Conservation (phyloP, 1,284 basidiomycete genomes). For the Kalmanozyma brasiliensis region DNA sequence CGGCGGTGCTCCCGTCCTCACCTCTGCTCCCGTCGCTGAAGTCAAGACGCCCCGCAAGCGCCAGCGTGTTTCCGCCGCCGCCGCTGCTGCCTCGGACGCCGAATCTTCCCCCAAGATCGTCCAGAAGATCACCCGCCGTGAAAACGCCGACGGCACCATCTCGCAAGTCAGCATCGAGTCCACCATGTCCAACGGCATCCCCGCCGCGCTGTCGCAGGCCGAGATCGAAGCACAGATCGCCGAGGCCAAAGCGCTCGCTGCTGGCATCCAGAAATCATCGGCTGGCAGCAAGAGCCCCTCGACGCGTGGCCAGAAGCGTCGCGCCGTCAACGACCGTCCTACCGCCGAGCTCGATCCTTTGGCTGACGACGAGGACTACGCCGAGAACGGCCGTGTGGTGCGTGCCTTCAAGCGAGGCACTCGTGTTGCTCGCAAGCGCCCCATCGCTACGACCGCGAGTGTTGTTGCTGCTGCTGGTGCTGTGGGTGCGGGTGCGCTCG, state of each 20-base stretch:
- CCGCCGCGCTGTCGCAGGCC: constrained; percentile 45
- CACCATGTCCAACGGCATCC: constrained; percentile 34
- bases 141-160: constrained; percentile 38
- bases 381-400: constrained; percentile 41
- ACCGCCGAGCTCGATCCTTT: constrained; percentile 36
- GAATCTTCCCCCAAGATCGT: constrained; percentile 44
- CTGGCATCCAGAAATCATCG: constrained; percentile 48
- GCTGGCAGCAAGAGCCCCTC: constrained; percentile 20
- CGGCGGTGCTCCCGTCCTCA: constrained; percentile 53
- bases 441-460: constrained; percentile 57
- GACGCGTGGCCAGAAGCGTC: constrained; percentile 48
- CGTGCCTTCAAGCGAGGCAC: constrained; percentile 50
- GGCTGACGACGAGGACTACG: constrained; percentile 55
- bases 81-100: constrained; percentile 26
- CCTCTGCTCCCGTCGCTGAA: constrained; percentile 34
- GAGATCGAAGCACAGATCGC: constrained; percentile 64
- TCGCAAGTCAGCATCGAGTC: constrained; percentile 46
- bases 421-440: constrained; percentile 50
- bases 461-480: constrained; percentile 61
- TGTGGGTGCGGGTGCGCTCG: constrained; percentile 59
- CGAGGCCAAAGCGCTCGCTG: constrained; percentile 59
- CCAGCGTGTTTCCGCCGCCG: constrained; percentile 35
- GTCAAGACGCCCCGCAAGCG: constrained; percentile 48
- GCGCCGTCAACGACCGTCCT: constrained; percentile 58
- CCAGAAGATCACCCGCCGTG: constrained; percentile 35